A percentile compares a stretch with the other conserved stretches of the same genome.
phyloP scores from a whole-genome alignment of 306 rosid species.

The Cicer judaicum region DNA sequence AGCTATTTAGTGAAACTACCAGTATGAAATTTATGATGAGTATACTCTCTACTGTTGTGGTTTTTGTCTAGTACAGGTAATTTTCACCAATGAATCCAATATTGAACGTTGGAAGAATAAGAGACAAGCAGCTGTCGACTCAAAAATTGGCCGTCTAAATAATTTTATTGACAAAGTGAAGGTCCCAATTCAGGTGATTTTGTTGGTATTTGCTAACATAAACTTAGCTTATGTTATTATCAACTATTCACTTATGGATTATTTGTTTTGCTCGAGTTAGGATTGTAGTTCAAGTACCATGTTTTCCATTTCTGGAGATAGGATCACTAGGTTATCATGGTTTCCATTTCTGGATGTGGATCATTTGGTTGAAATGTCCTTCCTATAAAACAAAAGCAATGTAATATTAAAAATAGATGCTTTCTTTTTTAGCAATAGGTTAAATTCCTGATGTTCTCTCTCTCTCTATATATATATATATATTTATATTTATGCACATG shows the following conservation, averaged over 20 bases:
- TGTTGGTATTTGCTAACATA: conserved; percentile 4
- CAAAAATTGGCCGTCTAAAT: conserved; percentile 90
- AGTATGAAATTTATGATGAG: conserved; percentile 9
- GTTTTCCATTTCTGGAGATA: conserved; percentile 31
- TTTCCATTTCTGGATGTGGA: conserved; percentile 1
- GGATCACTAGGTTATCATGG: conserved; percentile 15
- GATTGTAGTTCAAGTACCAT: conserved; percentile 14
- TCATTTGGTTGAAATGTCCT: conserved; percentile 32
- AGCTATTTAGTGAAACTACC: not conserved
- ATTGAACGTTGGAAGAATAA: conserved; percentile 93
- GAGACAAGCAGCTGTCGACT: conserved; percentile 92
- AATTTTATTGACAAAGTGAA: conserved; percentile 71
- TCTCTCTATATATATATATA: no score
- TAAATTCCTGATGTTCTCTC: not conserved
- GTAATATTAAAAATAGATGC: conserved; percentile 10
- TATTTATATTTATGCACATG: not conserved
- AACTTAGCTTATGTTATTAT: conserved; percentile 31
- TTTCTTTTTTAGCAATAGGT: conserved; percentile 14
- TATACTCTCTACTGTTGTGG: conserved; percentile 17
- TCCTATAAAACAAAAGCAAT: not conserved
- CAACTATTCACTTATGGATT: conserved; percentile 6
- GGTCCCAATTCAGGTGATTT: conserved; percentile 86
- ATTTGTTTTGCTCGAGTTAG: conserved; percentile 28
- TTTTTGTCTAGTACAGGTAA: conserved; percentile 60
- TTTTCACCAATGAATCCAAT: conserved; percentile 94